phyloP scores from a whole-genome alignment of 2,329 filamentous ascomycete genomes.

The Cryphonectria radicalis region DNA sequence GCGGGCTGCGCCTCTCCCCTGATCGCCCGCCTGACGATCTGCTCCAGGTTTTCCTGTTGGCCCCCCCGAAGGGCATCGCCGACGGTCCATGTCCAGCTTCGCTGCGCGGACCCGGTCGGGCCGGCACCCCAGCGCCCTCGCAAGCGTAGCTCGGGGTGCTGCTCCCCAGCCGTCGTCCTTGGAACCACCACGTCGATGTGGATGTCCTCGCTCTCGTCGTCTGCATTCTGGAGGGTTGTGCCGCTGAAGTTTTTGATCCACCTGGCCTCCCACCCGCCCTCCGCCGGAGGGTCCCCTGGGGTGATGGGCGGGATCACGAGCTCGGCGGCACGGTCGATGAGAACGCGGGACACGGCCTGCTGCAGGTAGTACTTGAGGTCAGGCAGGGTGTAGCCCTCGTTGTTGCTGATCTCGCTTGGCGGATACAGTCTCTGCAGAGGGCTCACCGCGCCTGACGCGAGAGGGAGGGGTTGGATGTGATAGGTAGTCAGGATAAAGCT shows the following conservation, averaged over 20 bases:
- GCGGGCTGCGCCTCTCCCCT: slow-evolving; percentile 21
- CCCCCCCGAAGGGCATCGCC: slow-evolving; percentile 22
- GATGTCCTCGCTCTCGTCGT: slow-evolving; percentile 19
- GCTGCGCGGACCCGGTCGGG: slow-evolving; percentile 10
- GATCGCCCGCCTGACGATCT: slow-evolving; percentile 23
- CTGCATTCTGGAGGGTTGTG: slow-evolving; percentile 30
- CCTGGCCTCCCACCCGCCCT: slow-evolving; percentile 16
- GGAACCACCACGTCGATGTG: slow-evolving; percentile 19
- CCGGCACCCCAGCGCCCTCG: slow-evolving; percentile 27
- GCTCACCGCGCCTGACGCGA: slow-evolving; percentile 34
- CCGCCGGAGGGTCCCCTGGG: slow-evolving; percentile 13
- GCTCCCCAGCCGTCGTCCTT: neutral
- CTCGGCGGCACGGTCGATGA: slow-evolving; percentile 42
- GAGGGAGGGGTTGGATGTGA: slow-evolving; percentile 45
- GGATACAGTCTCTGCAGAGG: slow-evolving; percentile 46
- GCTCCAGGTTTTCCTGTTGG: slow-evolving; percentile 25
- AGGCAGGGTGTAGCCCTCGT: slow-evolving; percentile 49
- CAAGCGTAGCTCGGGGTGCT: slow-evolving; percentile 27
- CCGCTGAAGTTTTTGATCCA: slow-evolving; percentile 41
- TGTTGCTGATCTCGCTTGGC: slow-evolving; percentile 39
- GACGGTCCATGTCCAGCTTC: slow-evolving; percentile 30
- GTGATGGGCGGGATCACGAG: slow-evolving; percentile 34
- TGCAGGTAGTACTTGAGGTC: slow-evolving; percentile 53
- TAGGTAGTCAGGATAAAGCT: slow-evolving; percentile 52
- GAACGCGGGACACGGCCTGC: slow-evolving; percentile 46